Evolutionary conservation across 768 basidiomycete species (phyloP).

Genomic region (Fomitopsis serialis): DNA sequence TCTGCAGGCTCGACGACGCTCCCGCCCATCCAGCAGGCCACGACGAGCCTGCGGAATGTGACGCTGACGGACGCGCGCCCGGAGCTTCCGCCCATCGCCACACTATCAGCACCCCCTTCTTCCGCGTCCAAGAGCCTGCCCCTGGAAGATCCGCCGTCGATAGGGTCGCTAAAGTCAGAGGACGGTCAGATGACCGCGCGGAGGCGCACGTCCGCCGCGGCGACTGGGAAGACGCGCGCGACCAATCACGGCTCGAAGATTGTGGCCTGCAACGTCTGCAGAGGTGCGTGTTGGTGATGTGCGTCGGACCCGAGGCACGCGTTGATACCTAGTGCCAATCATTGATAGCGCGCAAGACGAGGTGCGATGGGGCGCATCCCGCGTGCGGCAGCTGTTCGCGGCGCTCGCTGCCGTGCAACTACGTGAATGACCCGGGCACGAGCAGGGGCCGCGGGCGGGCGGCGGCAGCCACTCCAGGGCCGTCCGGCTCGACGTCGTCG

Average conservation of each 20-base stretch:
- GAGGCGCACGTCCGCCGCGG: constrained; percentile 58
- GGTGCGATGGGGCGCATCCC: constrained; percentile 85
- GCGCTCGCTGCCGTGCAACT: constrained; percentile 71
- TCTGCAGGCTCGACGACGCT: constrained; percentile 9
- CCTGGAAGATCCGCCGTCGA: constrained; percentile 42
- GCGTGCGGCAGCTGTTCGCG: constrained; percentile 80
- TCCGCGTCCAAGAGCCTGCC: constrained; percentile 45
- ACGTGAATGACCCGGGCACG: constrained; percentile 59
- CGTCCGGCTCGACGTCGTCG: constrained; percentile 17
- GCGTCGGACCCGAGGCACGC: neutral
- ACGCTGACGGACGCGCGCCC: constrained; percentile 10
- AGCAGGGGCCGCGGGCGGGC: constrained; percentile 16
- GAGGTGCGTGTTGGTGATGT: constrained; percentile 46
- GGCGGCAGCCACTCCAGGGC: constrained; percentile 13
- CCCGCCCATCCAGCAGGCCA: constrained; percentile 12
- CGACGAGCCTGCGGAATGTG: constrained; percentile 1
- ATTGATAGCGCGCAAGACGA: constrained; percentile 73
- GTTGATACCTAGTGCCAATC: constrained; percentile 3
- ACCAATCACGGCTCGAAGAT: constrained; percentile 76
- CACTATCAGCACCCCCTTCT: constrained; percentile 36
- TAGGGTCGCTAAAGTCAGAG: constrained; percentile 4
- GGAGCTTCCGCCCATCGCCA: constrained; percentile 62
- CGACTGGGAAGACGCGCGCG: constrained; percentile 54
- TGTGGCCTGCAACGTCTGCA: constrained; percentile 85
- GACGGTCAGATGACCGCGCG: constrained; percentile 39